Base-by-base conservation (phyloP, 139 green algal genomes). In the Micractinium sp. region DNA sequence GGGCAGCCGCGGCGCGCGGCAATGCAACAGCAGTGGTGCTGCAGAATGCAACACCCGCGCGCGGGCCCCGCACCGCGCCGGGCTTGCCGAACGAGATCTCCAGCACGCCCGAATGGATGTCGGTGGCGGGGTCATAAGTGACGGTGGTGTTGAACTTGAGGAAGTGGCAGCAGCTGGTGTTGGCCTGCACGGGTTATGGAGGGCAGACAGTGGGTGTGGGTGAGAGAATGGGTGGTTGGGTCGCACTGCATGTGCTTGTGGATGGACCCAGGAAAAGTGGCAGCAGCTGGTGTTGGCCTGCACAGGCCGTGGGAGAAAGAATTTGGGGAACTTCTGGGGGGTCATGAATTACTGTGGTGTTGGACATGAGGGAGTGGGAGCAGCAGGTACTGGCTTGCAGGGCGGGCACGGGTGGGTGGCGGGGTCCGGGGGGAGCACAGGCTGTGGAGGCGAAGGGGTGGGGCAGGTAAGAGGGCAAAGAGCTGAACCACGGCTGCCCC, bases 131-230 rank as follows among this genome's bases (percentile, higher is more conserved):
- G 18, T 80, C 33, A 22, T 80, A 80, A 16, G 74, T 76, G 35
- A 85, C 27, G 23, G 75, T 79, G 35, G 75, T 33, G 75, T n/a
- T 47, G 75, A 78, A 76, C 3, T 22, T 25, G 13, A 89, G 85
- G 75, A 76, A 89, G 75, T 85, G 85, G 85, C 85, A 89, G 74
- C 66, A 81, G 56, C 14, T 31, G 35, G 23, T 22, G 85, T 18
- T 36, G 31, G 38, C 27, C 75, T 80, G 63, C 61, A 38, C 3
- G 13, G 4, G 47, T 7, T 2, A 39, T 27, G n/a, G n/a, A n/a
- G n/a, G n/a, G n/a, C n/a, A n/a, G n/a, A n/a, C n/a, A n/a, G n/a
- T n/a, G n/a, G n/a, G n/a, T n/a, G 53, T 0, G 29, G 29, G 56
- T 18, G 78, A 47, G 41, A 25, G 78, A 27, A 9, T 41, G 2